A percentile compares a stretch with the other conserved stretches of the same genome.
These are phyloP conservation scores for Cucurbita argyrosperma DNA, from an alignment of 306 rosid species.

Conservation along the genomic window DNA sequence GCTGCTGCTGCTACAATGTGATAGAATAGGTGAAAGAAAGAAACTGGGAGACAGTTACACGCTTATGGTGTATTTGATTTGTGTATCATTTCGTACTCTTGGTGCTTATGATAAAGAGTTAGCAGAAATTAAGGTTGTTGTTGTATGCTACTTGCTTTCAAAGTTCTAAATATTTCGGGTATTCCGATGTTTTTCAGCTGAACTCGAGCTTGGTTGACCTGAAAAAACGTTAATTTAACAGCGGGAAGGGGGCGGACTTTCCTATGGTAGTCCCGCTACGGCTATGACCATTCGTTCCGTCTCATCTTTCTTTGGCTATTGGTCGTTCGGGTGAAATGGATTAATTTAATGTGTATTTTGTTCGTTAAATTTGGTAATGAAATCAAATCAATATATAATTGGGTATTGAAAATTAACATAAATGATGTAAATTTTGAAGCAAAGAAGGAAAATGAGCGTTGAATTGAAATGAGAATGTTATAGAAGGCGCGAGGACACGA, in stretches of 20 bases:
- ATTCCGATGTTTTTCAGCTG: not conserved
- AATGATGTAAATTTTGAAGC: not conserved
- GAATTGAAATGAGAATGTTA: not conserved
- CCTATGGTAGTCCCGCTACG: no score
- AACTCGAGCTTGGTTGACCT: not conserved
- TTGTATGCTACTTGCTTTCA: not conserved
- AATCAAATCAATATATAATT: not conserved
- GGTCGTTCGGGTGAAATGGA: no score
- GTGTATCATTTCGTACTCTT: slow-evolving; percentile 22
- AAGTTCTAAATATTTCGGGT: not conserved
- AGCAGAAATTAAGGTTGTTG: slow-evolving; percentile 10
- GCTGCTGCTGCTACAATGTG: slow-evolving; percentile 22
- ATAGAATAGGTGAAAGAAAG: slow-evolving; percentile 6
- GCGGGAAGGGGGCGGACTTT: no score
- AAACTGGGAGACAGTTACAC: slow-evolving; percentile 19
- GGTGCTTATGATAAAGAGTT: slow-evolving; percentile 24
- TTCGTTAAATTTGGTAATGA: not conserved
- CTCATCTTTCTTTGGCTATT: no score
- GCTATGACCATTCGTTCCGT: no score
- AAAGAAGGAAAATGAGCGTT: not conserved
- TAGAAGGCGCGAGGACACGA: not conserved
- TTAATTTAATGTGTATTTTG: no score
- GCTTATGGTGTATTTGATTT: slow-evolving; percentile 36
- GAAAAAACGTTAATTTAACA: no score
- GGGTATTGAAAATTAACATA: not conserved